Conservation (phyloP, 1,284 basidiomycete genomes). For the Ustilago xerochloae region DNA sequence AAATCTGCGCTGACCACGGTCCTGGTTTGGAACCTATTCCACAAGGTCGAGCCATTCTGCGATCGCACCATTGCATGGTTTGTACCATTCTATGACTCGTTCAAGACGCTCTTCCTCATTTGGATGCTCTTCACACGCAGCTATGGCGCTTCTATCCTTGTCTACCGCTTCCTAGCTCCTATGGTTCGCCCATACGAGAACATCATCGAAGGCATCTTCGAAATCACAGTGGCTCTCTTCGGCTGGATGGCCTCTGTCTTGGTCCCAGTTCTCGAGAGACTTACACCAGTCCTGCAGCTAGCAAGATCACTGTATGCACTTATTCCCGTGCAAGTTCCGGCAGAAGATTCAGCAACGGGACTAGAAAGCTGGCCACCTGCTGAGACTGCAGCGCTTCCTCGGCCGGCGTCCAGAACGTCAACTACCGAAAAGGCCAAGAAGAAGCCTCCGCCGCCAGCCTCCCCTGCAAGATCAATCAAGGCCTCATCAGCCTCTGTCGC, state of each 20-base stretch:
- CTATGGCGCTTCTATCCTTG: constrained; percentile 41
- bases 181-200: constrained; percentile 36
- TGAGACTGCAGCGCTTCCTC: background rate
- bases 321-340: background rate
- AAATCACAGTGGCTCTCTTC: constrained; percentile 13
- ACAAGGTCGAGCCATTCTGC: constrained; percentile 37
- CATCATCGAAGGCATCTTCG: constrained; percentile 26
- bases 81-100: constrained; percentile 49
- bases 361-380: background rate
- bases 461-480: constrained; percentile 9
- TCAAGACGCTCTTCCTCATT: constrained; percentile 49
- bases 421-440: constrained; percentile 4
- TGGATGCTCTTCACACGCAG: constrained; percentile 51
- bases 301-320: background rate
- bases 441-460: constrained; percentile 18
- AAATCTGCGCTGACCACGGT: constrained; percentile 40
- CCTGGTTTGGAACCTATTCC: constrained; percentile 45
- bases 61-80: constrained; percentile 48
- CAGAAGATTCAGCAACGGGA: background rate
- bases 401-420: background rate
- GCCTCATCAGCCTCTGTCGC: constrained; percentile 2
- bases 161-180: constrained; percentile 39
- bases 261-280: constrained; percentile 1
- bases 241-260: constrained; percentile 14
- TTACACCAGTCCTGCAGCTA: background rate